Conservation (phyloP, 2,329 filamentous ascomycete genomes). For the Bipolaris bicolor region DNA sequence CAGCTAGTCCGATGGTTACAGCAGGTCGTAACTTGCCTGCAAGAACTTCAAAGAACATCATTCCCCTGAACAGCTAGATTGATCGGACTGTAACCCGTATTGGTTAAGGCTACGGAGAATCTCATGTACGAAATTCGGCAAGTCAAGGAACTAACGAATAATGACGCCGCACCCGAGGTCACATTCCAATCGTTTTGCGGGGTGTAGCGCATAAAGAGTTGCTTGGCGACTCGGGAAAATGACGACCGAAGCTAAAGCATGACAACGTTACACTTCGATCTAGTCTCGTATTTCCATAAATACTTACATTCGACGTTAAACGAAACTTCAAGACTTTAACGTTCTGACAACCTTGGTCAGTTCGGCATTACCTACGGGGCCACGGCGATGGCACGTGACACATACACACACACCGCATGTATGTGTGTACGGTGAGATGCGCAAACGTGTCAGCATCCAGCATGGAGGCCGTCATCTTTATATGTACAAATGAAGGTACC, state of each 20-base stretch:
- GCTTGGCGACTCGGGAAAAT: constrained; percentile 7
- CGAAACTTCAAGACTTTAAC: too few relatives aligned
- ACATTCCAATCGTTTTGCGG: constrained; percentile 2
- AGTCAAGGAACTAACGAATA: background rate
- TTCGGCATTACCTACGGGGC: background rate
- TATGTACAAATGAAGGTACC: too few relatives aligned
- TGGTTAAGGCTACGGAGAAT: background rate
- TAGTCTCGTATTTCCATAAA: background rate
- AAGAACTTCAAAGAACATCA: background rate
- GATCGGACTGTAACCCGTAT: constrained; percentile 3
- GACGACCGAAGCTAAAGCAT: background rate
- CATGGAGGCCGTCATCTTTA: too few relatives aligned
- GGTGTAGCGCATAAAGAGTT: constrained; percentile 1
- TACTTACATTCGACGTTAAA: too few relatives aligned
- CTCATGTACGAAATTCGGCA: background rate
- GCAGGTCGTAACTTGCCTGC: background rate
- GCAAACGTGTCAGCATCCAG: too few relatives aligned
- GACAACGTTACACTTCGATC: background rate
- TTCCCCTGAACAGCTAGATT: background rate
- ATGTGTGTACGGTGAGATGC: too few relatives aligned
- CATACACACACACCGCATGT: too few relatives aligned
- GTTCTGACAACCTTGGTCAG: too few relatives aligned
- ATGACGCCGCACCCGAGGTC: constrained; percentile 6
- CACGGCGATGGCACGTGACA: too few relatives aligned
- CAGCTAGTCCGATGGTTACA: background rate